Conservation (phyloP, 2,329 filamentous ascomycete species). For the Lizonia empirigonia region DNA sequence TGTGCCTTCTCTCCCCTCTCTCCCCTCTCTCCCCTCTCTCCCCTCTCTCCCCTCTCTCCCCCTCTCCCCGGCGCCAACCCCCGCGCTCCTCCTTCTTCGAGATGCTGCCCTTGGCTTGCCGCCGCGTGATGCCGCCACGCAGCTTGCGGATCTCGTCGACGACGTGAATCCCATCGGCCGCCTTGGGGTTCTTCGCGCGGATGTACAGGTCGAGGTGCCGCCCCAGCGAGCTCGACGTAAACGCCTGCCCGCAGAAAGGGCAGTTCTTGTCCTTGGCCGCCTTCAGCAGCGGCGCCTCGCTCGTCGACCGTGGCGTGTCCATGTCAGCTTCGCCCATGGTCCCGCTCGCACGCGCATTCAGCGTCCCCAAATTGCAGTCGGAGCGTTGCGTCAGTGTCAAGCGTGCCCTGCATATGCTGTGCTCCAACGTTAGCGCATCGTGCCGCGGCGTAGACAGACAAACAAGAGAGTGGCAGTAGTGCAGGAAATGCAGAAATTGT, state of each 20-base stretch:
- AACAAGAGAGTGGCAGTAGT: no score
- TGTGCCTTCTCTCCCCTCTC: slow-evolving; percentile 28
- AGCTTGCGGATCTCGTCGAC: slow-evolving; percentile 86
- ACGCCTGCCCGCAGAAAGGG: slow-evolving; percentile 84
- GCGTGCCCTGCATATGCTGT: slow-evolving; percentile 17
- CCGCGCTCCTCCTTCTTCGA: slow-evolving; percentile 61
- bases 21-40: slow-evolving; percentile 68
- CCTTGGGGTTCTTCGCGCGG: slow-evolving; percentile 88
- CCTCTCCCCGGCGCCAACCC: no score
- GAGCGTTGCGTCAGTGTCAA: slow-evolving; percentile 21
- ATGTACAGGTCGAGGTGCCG: slow-evolving; percentile 94
- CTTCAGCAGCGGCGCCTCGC: slow-evolving; percentile 38
- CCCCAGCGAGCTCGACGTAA: slow-evolving; percentile 84
- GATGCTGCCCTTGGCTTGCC: slow-evolving; percentile 74
- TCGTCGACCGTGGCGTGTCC: slow-evolving; percentile 14
- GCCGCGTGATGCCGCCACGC: slow-evolving; percentile 82
- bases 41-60: no score
- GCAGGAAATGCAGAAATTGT: no score
- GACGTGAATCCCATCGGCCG: slow-evolving; percentile 84
- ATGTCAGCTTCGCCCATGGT: slow-evolving; percentile 47
- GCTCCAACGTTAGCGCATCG: slow-evolving; percentile 35
- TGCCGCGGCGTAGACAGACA: slow-evolving; percentile 21
- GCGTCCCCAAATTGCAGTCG: slow-evolving; percentile 21
- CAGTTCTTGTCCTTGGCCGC: slow-evolving; percentile 85
- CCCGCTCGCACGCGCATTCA: slow-evolving; percentile 13